Base-by-base conservation (phyloP, 2,329 filamentous ascomycete species). In the Aspergillus puulaauensis region DNA sequence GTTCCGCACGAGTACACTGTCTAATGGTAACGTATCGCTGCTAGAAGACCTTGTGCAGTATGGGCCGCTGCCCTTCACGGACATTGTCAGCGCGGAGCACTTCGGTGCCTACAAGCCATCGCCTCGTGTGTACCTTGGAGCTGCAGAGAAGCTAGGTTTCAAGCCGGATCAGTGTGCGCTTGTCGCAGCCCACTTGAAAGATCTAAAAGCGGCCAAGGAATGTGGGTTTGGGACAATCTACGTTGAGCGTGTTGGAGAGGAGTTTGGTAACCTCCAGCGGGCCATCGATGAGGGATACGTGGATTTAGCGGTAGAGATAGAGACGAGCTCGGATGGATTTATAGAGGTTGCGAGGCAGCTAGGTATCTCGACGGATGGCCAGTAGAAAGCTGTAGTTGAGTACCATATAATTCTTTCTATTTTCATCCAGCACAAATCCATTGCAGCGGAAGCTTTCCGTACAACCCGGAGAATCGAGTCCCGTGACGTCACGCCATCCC, bases 91-190 rank as follows among this genome's bases (percentile, higher is more conserved):
- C 8, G 84, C 86, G 0, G 89, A 90, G 73, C 82, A 87, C 61
- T 93, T 93, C 68, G 77, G 80, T 45, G 85, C 84, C 0, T 95
- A 93, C 72, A 95, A 95, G 77, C 90, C 90, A 1, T 81, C 84
- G 59, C 82, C 84, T 7, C 77, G 72, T 52, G 86, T 88, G 2
- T 95, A 95, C 68, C 79, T 83, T 1, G 90, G 90, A 4, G 90
- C 88, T 0, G 88, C 80, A 2, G 73, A 78, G 56, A 79, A 77
- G 62, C 73, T 93, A 52, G 83, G 82, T 0, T 60, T 86, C 43
- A 65, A 81, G 59, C 82, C 86, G 0, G 70, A 71, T 2, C 80
- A 92, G 67, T 88, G 90, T 57, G 88, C 85, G 19, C 86, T 95
- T 84, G 89, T 95, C 19, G 90, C 91, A 15, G 86, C 90, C 39